Evolutionary conservation across 768 basidiomycete genomes (phyloP).

Genomic region (Suillus subalutaceus): DNA sequence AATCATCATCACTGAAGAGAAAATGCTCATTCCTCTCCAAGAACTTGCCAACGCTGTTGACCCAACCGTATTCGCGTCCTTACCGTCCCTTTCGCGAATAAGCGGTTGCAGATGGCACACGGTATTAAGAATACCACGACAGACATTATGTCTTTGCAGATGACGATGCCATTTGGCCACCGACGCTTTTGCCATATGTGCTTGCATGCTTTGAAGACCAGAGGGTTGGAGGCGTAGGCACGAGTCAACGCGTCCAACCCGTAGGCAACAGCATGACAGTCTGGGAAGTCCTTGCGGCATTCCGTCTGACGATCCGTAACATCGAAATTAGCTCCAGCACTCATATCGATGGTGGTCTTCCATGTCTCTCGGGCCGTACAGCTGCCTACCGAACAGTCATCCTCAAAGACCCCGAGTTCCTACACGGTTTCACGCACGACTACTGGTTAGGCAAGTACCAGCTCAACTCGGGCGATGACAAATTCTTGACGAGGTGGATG

Average conservation of each 20-base stretch:
- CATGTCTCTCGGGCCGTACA: slow-evolving; percentile 90
- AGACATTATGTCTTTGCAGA: slow-evolving; percentile 95
- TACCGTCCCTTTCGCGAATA: slow-evolving; percentile 92
- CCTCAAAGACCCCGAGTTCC: slow-evolving; percentile 91
- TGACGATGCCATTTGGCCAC: slow-evolving; percentile 96
- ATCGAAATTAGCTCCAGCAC: slow-evolving; percentile 90
- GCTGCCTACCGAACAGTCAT: slow-evolving; percentile 94
- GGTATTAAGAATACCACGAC: slow-evolving; percentile 90
- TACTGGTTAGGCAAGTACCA: slow-evolving; percentile 95
- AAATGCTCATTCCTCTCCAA: slow-evolving; percentile 87
- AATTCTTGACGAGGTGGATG: slow-evolving; percentile 96
- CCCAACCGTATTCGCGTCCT: slow-evolving; percentile 82
- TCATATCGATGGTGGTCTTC: slow-evolving; percentile 91
- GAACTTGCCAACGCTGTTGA: slow-evolving; percentile 88
- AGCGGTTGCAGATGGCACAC: slow-evolving; percentile 91
- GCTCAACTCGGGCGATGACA: slow-evolving; percentile 92
- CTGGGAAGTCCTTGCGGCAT: slow-evolving; percentile 94
- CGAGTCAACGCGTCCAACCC: slow-evolving; percentile 85
- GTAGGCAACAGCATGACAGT: slow-evolving; percentile 81
- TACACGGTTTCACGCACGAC: slow-evolving; percentile 93
- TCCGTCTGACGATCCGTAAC: slow-evolving; percentile 90
- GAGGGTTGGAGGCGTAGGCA: slow-evolving; percentile 87
- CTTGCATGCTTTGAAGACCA: slow-evolving; percentile 95
- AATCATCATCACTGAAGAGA: slow-evolving; percentile 79
- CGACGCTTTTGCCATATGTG: slow-evolving; percentile 84